phyloP scores from a whole-genome alignment of 805 yeast genomes.

The Zygosaccharomyces siamensis region DNA sequence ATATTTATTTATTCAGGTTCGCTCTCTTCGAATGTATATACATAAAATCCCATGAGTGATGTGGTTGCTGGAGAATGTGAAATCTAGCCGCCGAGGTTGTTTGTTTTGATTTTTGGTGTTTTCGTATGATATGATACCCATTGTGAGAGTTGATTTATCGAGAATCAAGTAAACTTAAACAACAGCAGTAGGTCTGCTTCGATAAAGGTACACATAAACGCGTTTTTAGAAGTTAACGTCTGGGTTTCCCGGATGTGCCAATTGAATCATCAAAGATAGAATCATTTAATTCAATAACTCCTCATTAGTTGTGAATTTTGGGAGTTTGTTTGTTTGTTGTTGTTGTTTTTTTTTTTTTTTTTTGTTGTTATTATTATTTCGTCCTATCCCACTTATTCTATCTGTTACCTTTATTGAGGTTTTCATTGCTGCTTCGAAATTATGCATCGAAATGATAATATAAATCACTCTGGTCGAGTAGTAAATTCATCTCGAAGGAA shows the following conservation, averaged over 20 bases:
- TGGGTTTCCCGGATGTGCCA: conserved; percentile 4
- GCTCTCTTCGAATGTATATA: no score
- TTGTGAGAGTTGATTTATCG: not conserved
- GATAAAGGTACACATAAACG: not conserved
- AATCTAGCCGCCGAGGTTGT: not conserved
- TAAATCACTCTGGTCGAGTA: not conserved
- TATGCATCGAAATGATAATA: not conserved
- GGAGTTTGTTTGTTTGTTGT: no score
- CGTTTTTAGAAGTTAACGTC: not conserved
- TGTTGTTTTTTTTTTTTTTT: not conserved
- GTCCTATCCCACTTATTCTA: not conserved
- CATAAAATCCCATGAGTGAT: no score
- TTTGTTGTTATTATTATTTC: not conserved
- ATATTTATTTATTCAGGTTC: not conserved
- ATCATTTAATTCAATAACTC: not conserved
- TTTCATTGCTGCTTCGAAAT: not conserved
- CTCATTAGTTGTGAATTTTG: not conserved
- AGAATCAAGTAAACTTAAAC: not conserved
- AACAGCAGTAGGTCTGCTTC: not conserved
- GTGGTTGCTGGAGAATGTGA: not conserved
- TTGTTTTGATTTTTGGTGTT: not conserved
- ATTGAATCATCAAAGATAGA: not conserved
- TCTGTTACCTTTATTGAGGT: not conserved
- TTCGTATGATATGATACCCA: not conserved
- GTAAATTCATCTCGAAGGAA: not conserved